Evolutionary conservation across 441 rosid genomes (phyloP).

Genomic region (Populus hybrid): DNA sequence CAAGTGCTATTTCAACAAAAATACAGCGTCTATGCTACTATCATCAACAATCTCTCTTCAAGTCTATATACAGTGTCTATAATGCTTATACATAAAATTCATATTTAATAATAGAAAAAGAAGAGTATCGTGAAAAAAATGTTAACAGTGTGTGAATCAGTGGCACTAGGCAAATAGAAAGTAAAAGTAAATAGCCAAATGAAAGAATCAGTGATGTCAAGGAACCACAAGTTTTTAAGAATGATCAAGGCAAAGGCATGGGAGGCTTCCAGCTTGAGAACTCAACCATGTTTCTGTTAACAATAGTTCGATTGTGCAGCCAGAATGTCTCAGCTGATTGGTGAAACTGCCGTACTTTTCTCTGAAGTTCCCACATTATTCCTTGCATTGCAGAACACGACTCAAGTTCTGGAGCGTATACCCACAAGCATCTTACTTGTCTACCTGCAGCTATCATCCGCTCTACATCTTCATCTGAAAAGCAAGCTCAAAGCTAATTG

Average conservation of each 20-base stretch:
- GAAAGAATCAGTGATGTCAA: not conserved
- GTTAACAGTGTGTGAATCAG: not conserved
- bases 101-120: not conserved
- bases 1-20: not conserved
- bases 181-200: not conserved
- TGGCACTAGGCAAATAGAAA: slow-evolving; percentile 1
- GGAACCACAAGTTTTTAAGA: not conserved
- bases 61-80: not conserved
- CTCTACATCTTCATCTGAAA: slow-evolving; percentile 64
- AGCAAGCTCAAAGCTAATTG: slow-evolving; percentile 10
- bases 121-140: not conserved
- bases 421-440: slow-evolving; percentile 73
- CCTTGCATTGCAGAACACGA: slow-evolving; percentile 78
- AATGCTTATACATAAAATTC: slow-evolving; percentile 15
- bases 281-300: slow-evolving; percentile 63
- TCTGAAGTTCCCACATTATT: slow-evolving; percentile 91
- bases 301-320: slow-evolving; percentile 78
- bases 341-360: slow-evolving; percentile 85
- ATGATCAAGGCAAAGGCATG: slow-evolving; percentile 60
- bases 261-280: slow-evolving; percentile 81
- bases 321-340: slow-evolving; percentile 92
- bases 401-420: slow-evolving; percentile 62
- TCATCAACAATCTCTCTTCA: not conserved
- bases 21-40: not conserved
- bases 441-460: slow-evolving; percentile 72